These are phyloP conservation scores for Bipolaris bicolor DNA, from an alignment of 2,329 filamentous ascomycete species.

Conservation along the genomic window DNA sequence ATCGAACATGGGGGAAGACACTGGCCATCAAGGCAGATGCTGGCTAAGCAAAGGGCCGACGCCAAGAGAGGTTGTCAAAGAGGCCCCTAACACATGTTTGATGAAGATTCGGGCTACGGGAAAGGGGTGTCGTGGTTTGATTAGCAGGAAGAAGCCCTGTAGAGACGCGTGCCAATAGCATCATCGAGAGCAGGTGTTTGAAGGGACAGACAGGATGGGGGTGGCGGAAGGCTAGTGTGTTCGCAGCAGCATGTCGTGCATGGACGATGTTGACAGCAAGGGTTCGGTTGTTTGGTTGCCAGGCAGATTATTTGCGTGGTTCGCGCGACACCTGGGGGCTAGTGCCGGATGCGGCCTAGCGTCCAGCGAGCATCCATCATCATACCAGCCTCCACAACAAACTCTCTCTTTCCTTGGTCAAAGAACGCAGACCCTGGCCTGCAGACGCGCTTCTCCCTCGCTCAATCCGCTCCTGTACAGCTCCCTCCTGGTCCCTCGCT, in stretches of 20 bases:
- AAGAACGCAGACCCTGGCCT: slow-evolving; percentile 30
- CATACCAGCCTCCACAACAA: slow-evolving; percentile 42
- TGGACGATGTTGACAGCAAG: slow-evolving; percentile 19
- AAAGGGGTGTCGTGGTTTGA: slow-evolving; percentile 9
- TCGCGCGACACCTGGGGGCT: slow-evolving; percentile 15
- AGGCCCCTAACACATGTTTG: background rate
- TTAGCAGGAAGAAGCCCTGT: slow-evolving; percentile 2
- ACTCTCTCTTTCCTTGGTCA: slow-evolving; percentile 29
- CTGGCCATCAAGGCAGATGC: background rate
- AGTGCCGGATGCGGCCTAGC: slow-evolving; percentile 6
- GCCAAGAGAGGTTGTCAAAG: background rate
- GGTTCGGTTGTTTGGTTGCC: slow-evolving; percentile 20
- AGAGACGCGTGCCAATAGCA: background rate
- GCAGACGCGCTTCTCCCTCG: slow-evolving; percentile 34
- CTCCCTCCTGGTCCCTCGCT: slow-evolving; percentile 13
- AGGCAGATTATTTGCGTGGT: slow-evolving; percentile 19
- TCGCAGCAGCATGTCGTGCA: slow-evolving; percentile 15
- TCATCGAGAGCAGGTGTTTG: background rate
- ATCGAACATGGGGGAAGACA: background rate
- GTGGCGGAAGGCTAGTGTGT: slow-evolving; percentile 1
- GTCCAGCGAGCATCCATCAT: slow-evolving; percentile 12
- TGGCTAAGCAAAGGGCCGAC: background rate
- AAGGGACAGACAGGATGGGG: background rate
- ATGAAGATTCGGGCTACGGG: slow-evolving; percentile 4
- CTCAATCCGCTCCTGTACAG: slow-evolving; percentile 34